Conservation (phyloP, 495 filamentous ascomycete species). For the Penicillium macrosclerotiorum region DNA sequence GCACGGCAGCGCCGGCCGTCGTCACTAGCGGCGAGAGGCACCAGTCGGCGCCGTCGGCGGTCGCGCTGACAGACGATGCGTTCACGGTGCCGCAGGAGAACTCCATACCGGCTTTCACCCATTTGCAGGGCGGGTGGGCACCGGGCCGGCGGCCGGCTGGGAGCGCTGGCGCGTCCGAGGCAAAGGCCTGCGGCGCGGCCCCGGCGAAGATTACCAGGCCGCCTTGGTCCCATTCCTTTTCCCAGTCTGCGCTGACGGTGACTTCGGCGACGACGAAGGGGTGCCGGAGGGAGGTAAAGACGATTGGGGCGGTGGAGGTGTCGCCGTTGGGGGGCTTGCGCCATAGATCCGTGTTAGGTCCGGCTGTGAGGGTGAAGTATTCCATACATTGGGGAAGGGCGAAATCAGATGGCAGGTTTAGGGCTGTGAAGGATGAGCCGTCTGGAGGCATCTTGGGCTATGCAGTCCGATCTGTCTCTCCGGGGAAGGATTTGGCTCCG, state of each 20-base stretch:
- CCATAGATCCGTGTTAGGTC: slow-evolving; percentile 54
- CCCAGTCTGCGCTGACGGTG: slow-evolving; percentile 58
- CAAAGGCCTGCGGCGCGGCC: slow-evolving; percentile 53
- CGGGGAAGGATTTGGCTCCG: background rate
- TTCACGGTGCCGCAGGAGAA: slow-evolving; percentile 52
- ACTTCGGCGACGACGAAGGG: slow-evolving; percentile 57
- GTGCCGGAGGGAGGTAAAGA: slow-evolving; percentile 53
- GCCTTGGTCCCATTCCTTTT: slow-evolving; percentile 61
- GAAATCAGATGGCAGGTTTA: slow-evolving; percentile 49
- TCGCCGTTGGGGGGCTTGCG: slow-evolving; percentile 55
- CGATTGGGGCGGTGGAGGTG: slow-evolving; percentile 55
- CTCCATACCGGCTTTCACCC: slow-evolving; percentile 60
- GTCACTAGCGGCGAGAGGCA: slow-evolving; percentile 46
- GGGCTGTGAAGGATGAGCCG: slow-evolving; percentile 49
- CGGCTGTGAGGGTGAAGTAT: slow-evolving; percentile 55
- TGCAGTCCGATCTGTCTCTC: background rate
- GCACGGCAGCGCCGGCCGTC: slow-evolving; percentile 20
- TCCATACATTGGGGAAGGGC: slow-evolving; percentile 54
- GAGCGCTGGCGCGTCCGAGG: slow-evolving; percentile 17
- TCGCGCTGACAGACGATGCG: slow-evolving; percentile 55
- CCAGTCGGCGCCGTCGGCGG: slow-evolving; percentile 57
- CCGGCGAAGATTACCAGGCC: slow-evolving; percentile 79
- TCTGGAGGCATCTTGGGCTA: slow-evolving; percentile 46
- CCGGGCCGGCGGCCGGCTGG: slow-evolving; percentile 10
- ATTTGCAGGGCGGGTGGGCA: slow-evolving; percentile 45